Evolutionary conservation across 2,329 filamentous ascomycete species (phyloP).

Genomic region (Trichoderma gracile): DNA sequence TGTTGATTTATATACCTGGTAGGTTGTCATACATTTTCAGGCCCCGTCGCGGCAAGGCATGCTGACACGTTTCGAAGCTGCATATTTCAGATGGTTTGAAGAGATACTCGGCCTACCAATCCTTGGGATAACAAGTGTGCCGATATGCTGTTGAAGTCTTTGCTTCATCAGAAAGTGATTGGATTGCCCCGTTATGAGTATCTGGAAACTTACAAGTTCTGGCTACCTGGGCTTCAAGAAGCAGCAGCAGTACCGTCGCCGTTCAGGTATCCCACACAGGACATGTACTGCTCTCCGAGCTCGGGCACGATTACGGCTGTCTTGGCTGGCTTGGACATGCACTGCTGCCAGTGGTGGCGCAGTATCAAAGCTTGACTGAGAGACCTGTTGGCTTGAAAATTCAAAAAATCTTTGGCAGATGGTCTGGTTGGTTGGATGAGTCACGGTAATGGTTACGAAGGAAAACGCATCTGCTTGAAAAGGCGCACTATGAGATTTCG

Average conservation of each 20-base stretch:
- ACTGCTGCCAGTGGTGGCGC: background rate
- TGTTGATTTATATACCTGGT: constrained; percentile 13
- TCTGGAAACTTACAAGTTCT: background rate
- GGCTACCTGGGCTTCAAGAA: background rate
- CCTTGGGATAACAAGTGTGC: constrained; percentile 8
- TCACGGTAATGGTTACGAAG: background rate
- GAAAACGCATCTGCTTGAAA: background rate
- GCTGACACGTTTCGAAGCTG: constrained; percentile 1
- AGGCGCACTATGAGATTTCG: no score
- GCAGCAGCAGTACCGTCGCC: background rate
- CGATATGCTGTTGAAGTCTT: background rate
- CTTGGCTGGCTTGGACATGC: background rate
- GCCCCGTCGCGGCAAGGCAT: background rate
- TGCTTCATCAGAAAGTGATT: background rate
- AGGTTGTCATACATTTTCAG: background rate
- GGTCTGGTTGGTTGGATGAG: background rate
- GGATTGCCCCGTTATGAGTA: constrained; percentile 1
- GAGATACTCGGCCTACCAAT: constrained; percentile 1
- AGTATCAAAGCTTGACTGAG: background rate
- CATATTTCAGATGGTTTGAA: background rate
- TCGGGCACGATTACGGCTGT: background rate
- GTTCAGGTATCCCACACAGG: background rate
- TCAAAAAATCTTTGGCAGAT: background rate
- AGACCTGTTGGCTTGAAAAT: background rate
- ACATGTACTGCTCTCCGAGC: background rate